Base-by-base conservation (phyloP, 2,329 filamentous ascomycete species). In the Alternaria ethzedia region DNA sequence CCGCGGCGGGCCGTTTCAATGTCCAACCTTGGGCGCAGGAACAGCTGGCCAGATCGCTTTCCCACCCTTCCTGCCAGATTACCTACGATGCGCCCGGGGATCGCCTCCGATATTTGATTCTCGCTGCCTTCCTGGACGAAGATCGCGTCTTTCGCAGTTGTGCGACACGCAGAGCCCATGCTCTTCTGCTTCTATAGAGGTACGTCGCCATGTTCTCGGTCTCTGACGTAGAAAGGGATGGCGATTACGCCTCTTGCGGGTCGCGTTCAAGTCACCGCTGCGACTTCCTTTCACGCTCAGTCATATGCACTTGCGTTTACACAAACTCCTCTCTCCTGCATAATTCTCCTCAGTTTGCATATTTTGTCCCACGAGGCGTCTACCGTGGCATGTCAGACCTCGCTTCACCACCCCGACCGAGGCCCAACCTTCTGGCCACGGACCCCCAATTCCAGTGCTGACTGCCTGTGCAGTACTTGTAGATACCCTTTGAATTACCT, bases 111-210 rank as follows among this genome's bases (percentile, higher is more conserved):
- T 71, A 68, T 57, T 63, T 76, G 68, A 70, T 63, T 59, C 36
- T 36, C 41, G 32, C 51, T 66, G 59, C 65, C 60, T 61, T 63
- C 30, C 49, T 66, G 56, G 59, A 32, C 46, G 51, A 47, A 58
- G 45, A 59, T 23, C 25, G 58, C 25, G 23, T 41, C 36, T 61
- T 52, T 59, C n/a, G 50, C 49, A 45, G 50, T 57, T 54, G 55
- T 52, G 50, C 56, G 60, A 58, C 45, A 51, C 59, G 57, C 64
- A 56, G 45, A 58, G 67, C 63, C 54, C 64, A 56, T 57, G 57
- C 59, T 62, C 63, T 69, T 71, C 66, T 64, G 58, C 67, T 76
- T 78, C 63, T 75, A 71, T 78, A 77, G 68, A 78, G 75, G 76
- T 79, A 74, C 69, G 76, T 73, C 45, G 30, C 49, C 8, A 23